A percentile compares a stretch with the other conserved stretches of the same genome.
Conservation (phyloP, 768 basidiomycete species). For the Suillus ampliporus region DNA sequence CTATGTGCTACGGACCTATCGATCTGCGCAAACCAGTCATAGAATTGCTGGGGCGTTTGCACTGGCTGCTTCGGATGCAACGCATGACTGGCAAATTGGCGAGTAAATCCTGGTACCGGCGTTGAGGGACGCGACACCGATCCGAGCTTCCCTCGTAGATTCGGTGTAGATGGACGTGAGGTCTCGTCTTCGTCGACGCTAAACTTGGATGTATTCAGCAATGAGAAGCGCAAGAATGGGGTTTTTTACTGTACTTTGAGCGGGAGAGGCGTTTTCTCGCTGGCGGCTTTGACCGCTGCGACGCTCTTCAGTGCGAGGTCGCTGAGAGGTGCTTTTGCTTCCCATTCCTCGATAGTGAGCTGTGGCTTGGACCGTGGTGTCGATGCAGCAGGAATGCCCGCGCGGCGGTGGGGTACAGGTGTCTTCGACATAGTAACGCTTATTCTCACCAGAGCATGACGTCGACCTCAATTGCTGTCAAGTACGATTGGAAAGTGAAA, state of each 20-base stretch:
- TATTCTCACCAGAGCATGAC: constrained; percentile 10
- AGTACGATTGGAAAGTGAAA: background rate
- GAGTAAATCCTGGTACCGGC: constrained; percentile 26
- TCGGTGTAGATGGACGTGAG: constrained; percentile 40
- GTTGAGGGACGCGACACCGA: constrained; percentile 54
- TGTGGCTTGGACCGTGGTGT: constrained; percentile 45
- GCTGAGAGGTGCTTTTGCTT: constrained; percentile 75
- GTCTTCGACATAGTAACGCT: constrained; percentile 11
- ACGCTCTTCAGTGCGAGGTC: constrained; percentile 75
- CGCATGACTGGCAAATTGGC: constrained; percentile 47
- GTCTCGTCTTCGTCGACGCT: constrained; percentile 41
- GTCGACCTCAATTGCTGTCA: constrained; percentile 5
- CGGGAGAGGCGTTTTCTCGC: constrained; percentile 68
- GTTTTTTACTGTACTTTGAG: constrained; percentile 66
- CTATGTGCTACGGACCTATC: constrained; percentile 91
- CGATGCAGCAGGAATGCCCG: constrained; percentile 29
- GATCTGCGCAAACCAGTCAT: constrained; percentile 93
- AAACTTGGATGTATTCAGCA: constrained; percentile 48
- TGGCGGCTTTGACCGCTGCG: constrained; percentile 61
- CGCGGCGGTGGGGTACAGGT: constrained; percentile 28
- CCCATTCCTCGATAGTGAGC: constrained; percentile 91
- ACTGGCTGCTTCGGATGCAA: constrained; percentile 81
- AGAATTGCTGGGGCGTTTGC: constrained; percentile 93
- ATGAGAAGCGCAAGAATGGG: constrained; percentile 10
- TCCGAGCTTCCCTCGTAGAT: constrained; percentile 48